A percentile compares a stretch with the other conserved stretches of the same genome.
Conservation (phyloP, 495 filamentous ascomycete species). For the Penicillium soppii region DNA sequence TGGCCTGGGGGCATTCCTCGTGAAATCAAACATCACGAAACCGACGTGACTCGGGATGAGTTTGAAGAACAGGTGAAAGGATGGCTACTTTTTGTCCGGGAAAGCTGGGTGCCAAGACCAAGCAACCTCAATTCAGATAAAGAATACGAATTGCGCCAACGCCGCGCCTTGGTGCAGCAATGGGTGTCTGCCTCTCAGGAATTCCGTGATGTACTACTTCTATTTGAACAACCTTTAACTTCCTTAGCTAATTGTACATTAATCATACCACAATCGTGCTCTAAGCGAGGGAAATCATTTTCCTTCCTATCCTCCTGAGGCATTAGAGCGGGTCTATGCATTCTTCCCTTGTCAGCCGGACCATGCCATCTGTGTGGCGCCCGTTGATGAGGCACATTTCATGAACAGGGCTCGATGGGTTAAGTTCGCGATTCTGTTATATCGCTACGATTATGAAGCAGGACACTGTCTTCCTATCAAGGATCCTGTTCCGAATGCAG, state of each 20-base stretch:
- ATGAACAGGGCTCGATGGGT: constrained; percentile 11
- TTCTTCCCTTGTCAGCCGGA: constrained; percentile 4
- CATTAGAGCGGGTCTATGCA: constrained; percentile 4
- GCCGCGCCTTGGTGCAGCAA: constrained; percentile 6
- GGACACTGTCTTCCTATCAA: constrained; percentile 8
- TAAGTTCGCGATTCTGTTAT: constrained; percentile 11
- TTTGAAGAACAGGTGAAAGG: constrained; percentile 10
- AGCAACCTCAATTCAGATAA: constrained; percentile 1
- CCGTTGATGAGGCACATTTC: constrained; percentile 7
- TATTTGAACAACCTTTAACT: background rate
- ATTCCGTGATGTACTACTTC: constrained; percentile 9
- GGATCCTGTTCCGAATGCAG: background rate
- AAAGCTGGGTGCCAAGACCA: constrained; percentile 7
- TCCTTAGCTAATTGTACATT: background rate
- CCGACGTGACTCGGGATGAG: constrained; percentile 7
- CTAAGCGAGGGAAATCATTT: constrained; percentile 2
- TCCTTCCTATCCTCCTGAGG: constrained; percentile 7
- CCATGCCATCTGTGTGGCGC: background rate
- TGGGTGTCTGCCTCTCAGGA: constrained; percentile 8
- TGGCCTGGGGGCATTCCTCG: constrained; percentile 9
- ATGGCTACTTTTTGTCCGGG: constrained; percentile 14
- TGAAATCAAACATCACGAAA: constrained; percentile 1
- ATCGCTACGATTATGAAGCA: constrained; percentile 10
- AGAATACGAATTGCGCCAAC: constrained; percentile 10
- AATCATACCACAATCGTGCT: background rate